Evolutionary conservation across 1,284 basidiomycete species (phyloP).

Genomic region (Apiotrichum siamense): DNA sequence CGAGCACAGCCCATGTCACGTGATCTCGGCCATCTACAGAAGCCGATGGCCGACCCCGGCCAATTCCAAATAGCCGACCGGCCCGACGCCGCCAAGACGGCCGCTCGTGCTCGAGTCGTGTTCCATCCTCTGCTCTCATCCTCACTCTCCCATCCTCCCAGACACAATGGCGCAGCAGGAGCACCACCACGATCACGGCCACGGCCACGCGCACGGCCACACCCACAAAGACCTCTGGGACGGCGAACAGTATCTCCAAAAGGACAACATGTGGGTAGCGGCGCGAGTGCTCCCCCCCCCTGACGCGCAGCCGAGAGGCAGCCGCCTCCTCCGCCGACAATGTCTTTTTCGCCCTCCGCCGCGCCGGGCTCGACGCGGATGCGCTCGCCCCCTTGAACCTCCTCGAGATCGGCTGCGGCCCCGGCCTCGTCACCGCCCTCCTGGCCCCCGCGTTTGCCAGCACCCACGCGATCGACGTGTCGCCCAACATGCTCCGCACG

Average conservation of each 20-base stretch:
- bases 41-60: too few relatives aligned
- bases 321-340: constrained; percentile 21
- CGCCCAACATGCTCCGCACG: constrained; percentile 28
- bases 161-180: too few relatives aligned
- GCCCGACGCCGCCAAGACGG: too few relatives aligned
- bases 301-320: constrained; percentile 18
- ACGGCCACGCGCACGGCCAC: constrained; percentile 17
- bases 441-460: constrained; percentile 20
- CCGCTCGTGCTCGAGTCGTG: too few relatives aligned
- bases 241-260: constrained; percentile 28
- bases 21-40: too few relatives aligned
- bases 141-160: too few relatives aligned
- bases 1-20: too few relatives aligned
- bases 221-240: constrained; percentile 25
- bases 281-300: background rate
- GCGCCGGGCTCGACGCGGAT: constrained; percentile 8
- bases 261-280: constrained; percentile 27
- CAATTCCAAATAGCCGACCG: too few relatives aligned
- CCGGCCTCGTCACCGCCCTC: constrained; percentile 34
- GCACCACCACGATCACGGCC: constrained; percentile 4
- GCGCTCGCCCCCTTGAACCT: constrained; percentile 16
- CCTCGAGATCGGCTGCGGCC: constrained; percentile 35
- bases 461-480: constrained; percentile 34
- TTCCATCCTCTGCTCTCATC: too few relatives aligned
- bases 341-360: constrained; percentile 18